These are phyloP conservation scores for Arabis hirsuta DNA, from an alignment of 345 rosid species.

Conservation along the genomic window DNA sequence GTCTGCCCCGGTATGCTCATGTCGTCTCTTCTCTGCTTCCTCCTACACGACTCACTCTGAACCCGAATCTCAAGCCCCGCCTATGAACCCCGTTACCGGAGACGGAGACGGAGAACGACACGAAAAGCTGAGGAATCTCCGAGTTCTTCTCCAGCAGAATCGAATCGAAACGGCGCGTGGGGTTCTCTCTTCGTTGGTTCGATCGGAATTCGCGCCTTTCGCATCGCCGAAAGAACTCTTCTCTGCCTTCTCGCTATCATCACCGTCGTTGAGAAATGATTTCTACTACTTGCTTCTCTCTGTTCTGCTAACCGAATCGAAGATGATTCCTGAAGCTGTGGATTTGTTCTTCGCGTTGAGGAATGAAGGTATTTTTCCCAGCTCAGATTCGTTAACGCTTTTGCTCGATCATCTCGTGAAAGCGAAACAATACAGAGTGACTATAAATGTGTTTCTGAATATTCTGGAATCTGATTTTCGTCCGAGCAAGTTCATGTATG, in stretches of 20 bases:
- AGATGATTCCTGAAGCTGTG: slow-evolving; percentile 52
- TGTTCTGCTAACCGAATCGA: slow-evolving; percentile 50
- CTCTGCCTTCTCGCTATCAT: slow-evolving; percentile 50
- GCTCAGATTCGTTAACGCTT: slow-evolving; percentile 47
- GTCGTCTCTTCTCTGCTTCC: slow-evolving; percentile 34
- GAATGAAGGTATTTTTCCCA: slow-evolving; percentile 57
- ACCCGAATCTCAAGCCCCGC: slow-evolving; percentile 2
- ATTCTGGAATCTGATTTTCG: slow-evolving; percentile 51
- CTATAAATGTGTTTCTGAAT: slow-evolving; percentile 58
- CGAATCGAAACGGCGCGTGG: slow-evolving; percentile 52
- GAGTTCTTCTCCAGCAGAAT: slow-evolving; percentile 60
- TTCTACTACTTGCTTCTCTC: slow-evolving; percentile 57
- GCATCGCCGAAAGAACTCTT: slow-evolving; percentile 56
- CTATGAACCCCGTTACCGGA: slow-evolving; percentile 8
- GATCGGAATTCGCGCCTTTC: slow-evolving; percentile 47
- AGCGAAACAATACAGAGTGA: slow-evolving; percentile 46
- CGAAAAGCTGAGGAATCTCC: slow-evolving; percentile 52
- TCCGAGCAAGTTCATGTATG: slow-evolving; percentile 62
- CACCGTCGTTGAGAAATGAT: slow-evolving; percentile 49
- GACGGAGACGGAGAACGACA: slow-evolving; percentile 47
- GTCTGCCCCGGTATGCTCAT: slow-evolving; percentile 27
- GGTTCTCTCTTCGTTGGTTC: slow-evolving; percentile 51
- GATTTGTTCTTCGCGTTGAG: slow-evolving; percentile 52
- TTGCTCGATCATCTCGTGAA: slow-evolving; percentile 54
- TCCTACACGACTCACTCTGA: slow-evolving; percentile 9